Evolutionary conservation across 768 basidiomycete genomes (phyloP).

Genomic region (Termitomyces sp.): DNA sequence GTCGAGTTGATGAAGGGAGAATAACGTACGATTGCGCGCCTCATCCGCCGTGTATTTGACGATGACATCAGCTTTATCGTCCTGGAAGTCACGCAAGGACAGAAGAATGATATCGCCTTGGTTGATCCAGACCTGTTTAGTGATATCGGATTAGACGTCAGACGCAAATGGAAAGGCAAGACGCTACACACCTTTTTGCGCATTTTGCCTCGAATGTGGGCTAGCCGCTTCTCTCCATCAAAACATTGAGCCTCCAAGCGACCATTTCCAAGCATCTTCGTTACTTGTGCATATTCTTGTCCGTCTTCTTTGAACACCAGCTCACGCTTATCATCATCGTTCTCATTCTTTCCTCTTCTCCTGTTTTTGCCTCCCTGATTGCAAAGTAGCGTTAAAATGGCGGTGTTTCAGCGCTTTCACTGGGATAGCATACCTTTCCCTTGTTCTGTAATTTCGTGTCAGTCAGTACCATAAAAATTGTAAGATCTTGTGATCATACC

Average conservation of each 20-base stretch:
- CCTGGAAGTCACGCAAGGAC: slow-evolving; percentile 97
- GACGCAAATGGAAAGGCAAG: not conserved
- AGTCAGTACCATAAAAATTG: slow-evolving; percentile 14
- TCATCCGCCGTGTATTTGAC: slow-evolving; percentile 99
- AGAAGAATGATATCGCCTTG: slow-evolving; percentile 95
- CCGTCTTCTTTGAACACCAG: slow-evolving; percentile 98
- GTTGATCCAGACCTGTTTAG: slow-evolving; percentile 96
- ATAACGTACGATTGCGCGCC: slow-evolving; percentile 65
- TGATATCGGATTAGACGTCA: slow-evolving; percentile 4
- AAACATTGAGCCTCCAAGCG: slow-evolving; percentile 95
- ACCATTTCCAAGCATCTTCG: slow-evolving; percentile 98
- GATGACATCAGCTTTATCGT: slow-evolving; percentile 98
- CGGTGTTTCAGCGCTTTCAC: not conserved
- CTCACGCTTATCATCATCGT: slow-evolving; percentile 98
- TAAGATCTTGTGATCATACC: slow-evolving; percentile 24
- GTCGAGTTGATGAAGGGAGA: not conserved
- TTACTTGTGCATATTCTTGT: slow-evolving; percentile 98
- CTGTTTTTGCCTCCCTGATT: slow-evolving; percentile 96
- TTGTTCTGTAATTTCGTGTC: slow-evolving; percentile 47
- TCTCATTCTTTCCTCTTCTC: slow-evolving; percentile 99
- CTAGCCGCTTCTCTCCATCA: slow-evolving; percentile 96
- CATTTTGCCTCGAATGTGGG: slow-evolving; percentile 99
- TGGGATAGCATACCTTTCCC: slow-evolving; percentile 53
- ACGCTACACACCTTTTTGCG: slow-evolving; percentile 83
- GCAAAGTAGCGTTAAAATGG: not conserved